Percentiles rank a stretch among this genome's conserved stretches.
Evolutionary conservation across 257 asterid species (phyloP).

Genomic region (Ligustrum vulgare): DNA sequence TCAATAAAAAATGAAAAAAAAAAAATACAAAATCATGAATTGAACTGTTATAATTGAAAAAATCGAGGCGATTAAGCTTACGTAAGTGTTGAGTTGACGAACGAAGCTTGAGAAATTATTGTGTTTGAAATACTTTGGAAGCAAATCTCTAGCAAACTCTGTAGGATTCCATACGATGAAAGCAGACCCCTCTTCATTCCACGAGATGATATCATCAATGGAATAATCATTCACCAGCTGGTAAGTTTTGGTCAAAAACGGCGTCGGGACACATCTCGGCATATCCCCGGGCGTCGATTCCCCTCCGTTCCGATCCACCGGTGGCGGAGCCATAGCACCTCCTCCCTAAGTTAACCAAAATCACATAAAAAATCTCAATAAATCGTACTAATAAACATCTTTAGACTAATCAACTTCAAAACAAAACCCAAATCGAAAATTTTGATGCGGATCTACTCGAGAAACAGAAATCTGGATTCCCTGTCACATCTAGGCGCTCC

Average conservation of each 20-base stretch:
- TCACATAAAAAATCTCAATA: slow-evolving; percentile 8
- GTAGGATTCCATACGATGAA: slow-evolving; percentile 87
- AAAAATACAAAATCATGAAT: neutral
- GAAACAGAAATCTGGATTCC: slow-evolving; percentile 1
- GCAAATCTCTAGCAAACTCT: slow-evolving; percentile 78
- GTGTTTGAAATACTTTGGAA: slow-evolving; percentile 79
- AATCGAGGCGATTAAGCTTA: slow-evolving; percentile 26
- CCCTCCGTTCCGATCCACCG: slow-evolving; percentile 53
- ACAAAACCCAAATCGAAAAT: slow-evolving; percentile 17
- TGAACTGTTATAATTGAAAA: neutral
- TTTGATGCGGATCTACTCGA: slow-evolving; percentile 33
- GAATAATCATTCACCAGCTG: slow-evolving; percentile 69
- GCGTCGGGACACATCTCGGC: slow-evolving; percentile 74
- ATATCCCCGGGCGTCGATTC: slow-evolving; percentile 45
- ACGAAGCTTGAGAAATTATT: slow-evolving; percentile 89
- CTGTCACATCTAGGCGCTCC: slow-evolving; percentile 65
- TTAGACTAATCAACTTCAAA: slow-evolving; percentile 11
- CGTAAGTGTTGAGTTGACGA: slow-evolving; percentile 87
- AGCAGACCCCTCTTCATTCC: slow-evolving; percentile 86
- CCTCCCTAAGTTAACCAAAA: neutral
- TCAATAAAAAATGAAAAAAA: neutral
- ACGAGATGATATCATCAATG: slow-evolving; percentile 70
- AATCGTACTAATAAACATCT: neutral
- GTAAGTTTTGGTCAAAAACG: slow-evolving; percentile 76
- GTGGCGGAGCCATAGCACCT: slow-evolving; percentile 48